phyloP scores from a whole-genome alignment of 176 grass and related monocot genomes.

The Phoenix roebelenii region DNA sequence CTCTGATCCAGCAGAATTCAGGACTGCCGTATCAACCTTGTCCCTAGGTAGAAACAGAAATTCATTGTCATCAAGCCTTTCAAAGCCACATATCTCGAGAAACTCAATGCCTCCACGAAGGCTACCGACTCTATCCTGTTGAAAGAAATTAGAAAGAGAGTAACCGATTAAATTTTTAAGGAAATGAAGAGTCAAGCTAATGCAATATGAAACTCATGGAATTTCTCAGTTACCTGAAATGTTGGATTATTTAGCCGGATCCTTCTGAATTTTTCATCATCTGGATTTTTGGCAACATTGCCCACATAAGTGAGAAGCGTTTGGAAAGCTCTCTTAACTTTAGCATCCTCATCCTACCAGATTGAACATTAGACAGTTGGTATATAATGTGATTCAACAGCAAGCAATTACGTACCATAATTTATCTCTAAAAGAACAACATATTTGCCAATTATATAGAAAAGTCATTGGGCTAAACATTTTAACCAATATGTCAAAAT shows the following conservation, averaged over 20 bases:
- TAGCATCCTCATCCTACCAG: constrained; percentile 65
- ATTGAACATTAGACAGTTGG: not conserved
- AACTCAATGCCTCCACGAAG: constrained; percentile 80
- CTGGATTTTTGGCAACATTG: constrained; percentile 66
- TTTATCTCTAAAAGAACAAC: too few relatives aligned
- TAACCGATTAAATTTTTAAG: too few relatives aligned
- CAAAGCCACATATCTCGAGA: constrained; percentile 80
- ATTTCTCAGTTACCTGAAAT: constrained; percentile 49
- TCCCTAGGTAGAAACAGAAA: constrained; percentile 67
- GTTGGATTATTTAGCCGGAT: constrained; percentile 73
- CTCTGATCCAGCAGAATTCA: constrained; percentile 76
- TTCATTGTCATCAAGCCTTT: constrained; percentile 73
- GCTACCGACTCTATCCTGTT: constrained; percentile 86
- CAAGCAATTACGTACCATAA: too few relatives aligned
- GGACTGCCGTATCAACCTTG: constrained; percentile 65
- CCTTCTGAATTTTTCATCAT: constrained; percentile 95
- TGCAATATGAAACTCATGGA: not conserved
- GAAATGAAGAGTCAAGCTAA: too few relatives aligned
- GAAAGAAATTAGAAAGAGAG: too few relatives aligned
- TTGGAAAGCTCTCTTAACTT: constrained; percentile 87
- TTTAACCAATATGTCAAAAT: too few relatives aligned
- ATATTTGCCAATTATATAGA: too few relatives aligned
- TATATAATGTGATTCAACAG: too few relatives aligned
- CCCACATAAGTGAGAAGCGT: constrained; percentile 80
- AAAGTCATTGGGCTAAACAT: too few relatives aligned